Evolutionary conservation across 495 filamentous ascomycete species (phyloP), one percentile per base, ranked within the genome.

Genomic region (Penicillium ochrochloron): DNA sequence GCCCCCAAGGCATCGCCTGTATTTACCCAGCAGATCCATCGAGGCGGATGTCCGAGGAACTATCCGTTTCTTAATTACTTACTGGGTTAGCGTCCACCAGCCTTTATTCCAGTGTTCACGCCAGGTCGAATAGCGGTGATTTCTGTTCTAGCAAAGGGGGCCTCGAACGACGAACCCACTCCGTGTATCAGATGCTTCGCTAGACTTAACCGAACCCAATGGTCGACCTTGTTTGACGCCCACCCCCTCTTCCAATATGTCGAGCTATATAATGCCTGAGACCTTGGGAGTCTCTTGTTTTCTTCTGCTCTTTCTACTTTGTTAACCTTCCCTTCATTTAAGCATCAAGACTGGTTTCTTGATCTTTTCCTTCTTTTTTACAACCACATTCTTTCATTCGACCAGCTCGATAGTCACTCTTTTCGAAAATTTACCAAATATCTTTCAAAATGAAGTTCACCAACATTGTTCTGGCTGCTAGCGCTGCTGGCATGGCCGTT

Each of bases 301-400:
- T 33, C 29, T 39, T 59, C 25, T 59, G 51, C 29, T 63, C 34
- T 62, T 17, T 54, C 25, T 35, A 21, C 33, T n/a, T 51, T 21
- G 21, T 52, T 39, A 52, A 68, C 67, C 19, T 60, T 66, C 39
- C 48, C 57, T 69, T 60, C 65, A 34, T 66, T 66, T 39, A 34
- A 55, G 21, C 56, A 50, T 73, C 70, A 61, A 73, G 68, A 71
- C 70, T 66, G 70, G 70, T 65, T 68, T 68, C 68, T 73, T 68
- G 68, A 57, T 61, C 33, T 0, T 59, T 57, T 51, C 44, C 37
- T 71, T 68, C 57, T 65, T 71, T 71, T 69, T 59, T 29, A 34
- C 9, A 56, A 27, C 15, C 62, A 25, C 41, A 69, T 70, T 60
- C 60, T 58, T 60, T 64, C 39, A 3, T 51, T 61, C 60, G 68